These are phyloP conservation scores for Hygrophila difformis DNA, from an alignment of 257 asterid genomes.

Conservation along the genomic window DNA sequence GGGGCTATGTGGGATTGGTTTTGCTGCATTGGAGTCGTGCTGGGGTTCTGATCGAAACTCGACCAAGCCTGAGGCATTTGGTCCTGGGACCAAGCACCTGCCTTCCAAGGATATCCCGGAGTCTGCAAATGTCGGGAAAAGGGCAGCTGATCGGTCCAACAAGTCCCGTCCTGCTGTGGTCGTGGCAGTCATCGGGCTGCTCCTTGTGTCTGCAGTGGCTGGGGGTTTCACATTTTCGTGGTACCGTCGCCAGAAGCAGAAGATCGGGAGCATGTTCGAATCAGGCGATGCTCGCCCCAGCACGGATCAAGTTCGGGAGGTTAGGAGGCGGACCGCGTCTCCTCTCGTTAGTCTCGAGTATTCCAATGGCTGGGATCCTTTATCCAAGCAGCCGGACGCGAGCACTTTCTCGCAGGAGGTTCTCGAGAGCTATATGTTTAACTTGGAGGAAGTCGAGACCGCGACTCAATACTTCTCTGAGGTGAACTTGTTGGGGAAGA, in stretches of 20 bases:
- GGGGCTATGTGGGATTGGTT: conserved; percentile 65
- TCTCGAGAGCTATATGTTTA: conserved; percentile 69
- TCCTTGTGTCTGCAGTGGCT: conserved; percentile 24
- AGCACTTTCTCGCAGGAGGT: conserved; percentile 73
- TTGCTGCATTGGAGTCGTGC: conserved; percentile 44
- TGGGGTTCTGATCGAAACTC: conserved; percentile 33
- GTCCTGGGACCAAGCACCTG: conserved; percentile 36
- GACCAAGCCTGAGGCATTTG: conserved; percentile 58
- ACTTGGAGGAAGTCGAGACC: conserved; percentile 84
- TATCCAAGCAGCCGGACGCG: conserved; percentile 43
- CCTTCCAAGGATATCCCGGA: conserved; percentile 76
- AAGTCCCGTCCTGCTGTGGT: conserved; percentile 39
- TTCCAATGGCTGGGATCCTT: conserved; percentile 83
- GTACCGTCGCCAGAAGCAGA: conserved; percentile 72
- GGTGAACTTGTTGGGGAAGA: conserved; percentile 65
- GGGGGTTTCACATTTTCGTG: conserved; percentile 60
- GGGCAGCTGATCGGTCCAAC: conserved; percentile 24
- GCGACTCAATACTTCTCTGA: conserved; percentile 89
- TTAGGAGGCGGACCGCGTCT: conserved; percentile 57
- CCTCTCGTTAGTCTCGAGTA: conserved; percentile 85
- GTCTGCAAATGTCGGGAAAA: conserved; percentile 53
- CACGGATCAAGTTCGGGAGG: conserved; percentile 54
- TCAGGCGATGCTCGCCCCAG: conserved; percentile 53
- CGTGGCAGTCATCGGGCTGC: conserved; percentile 37
- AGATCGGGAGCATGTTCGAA: conserved; percentile 58